Percentiles rank a stretch among this genome's conserved stretches.
Conservation (phyloP, 345 rosid species). For the Litchi chinensis region DNA sequence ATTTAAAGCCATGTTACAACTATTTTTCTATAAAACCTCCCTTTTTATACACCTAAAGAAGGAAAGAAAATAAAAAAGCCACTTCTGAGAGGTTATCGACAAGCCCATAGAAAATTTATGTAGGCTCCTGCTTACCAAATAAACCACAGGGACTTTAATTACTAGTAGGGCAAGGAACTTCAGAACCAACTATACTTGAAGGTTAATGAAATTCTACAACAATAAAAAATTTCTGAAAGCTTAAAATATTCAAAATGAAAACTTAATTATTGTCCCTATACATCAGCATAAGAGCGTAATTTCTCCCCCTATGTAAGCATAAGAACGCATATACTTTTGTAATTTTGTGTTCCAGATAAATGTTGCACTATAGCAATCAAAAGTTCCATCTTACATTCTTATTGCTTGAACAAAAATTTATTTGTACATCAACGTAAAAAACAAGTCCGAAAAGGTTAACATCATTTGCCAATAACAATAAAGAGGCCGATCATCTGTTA, state of each 20-base stretch:
- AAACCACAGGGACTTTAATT: background rate
- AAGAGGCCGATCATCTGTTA: background rate
- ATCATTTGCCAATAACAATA: background rate
- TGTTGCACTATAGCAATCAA: background rate
- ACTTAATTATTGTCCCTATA: background rate
- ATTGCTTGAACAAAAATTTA: background rate
- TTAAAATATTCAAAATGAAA: background rate
- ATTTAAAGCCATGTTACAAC: background rate
- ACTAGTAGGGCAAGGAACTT: background rate
- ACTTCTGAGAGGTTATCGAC: background rate
- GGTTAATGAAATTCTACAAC: background rate
- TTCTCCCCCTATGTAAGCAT: background rate
- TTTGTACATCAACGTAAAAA: background rate
- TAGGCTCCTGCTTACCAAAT: background rate
- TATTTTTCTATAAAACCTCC: background rate
- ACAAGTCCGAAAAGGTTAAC: background rate
- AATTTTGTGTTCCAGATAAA: background rate
- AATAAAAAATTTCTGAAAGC: background rate
- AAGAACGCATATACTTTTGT: background rate
- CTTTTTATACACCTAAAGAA: background rate
- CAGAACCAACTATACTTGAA: background rate
- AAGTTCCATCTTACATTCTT: background rate
- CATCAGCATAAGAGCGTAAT: too few relatives aligned
- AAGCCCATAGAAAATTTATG: background rate
- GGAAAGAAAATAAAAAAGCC: background rate